Percentiles rank a stretch among this genome's conserved stretches.
Conservation (phyloP, 2,329 filamentous ascomycete species). For the Trichoderma hamatum region DNA sequence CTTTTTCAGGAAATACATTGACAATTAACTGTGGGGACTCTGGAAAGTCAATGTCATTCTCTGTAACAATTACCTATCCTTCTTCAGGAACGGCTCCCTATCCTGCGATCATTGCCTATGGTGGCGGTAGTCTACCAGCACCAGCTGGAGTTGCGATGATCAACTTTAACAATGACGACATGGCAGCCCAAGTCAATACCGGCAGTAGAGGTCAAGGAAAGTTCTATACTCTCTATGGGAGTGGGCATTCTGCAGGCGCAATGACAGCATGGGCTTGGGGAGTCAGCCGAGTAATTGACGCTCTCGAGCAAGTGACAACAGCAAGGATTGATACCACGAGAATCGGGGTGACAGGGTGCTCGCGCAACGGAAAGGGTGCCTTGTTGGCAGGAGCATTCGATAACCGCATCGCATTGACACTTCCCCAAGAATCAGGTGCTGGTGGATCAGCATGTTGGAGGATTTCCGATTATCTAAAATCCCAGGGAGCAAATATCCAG, state of each 20-base stretch:
- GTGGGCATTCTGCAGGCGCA: background rate
- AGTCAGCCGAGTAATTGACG: constrained; percentile 20
- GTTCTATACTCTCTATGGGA: constrained; percentile 11
- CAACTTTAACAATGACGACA: constrained; percentile 18
- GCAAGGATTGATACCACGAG: constrained; percentile 11
- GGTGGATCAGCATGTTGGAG: constrained; percentile 15
- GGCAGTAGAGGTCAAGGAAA: constrained; percentile 15
- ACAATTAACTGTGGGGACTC: constrained; percentile 7
- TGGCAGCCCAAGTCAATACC: constrained; percentile 14
- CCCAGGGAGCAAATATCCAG: constrained; percentile 15
- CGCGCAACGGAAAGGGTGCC: constrained; percentile 13
- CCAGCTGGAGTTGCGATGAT: constrained; percentile 14
- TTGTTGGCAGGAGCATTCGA: constrained; percentile 12
- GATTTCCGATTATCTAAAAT: constrained; percentile 9
- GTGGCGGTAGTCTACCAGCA: constrained; percentile 12
- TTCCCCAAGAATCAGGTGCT: constrained; percentile 17
- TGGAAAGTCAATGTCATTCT: constrained; percentile 13
- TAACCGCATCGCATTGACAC: constrained; percentile 5
- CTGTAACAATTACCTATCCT: constrained; percentile 13
- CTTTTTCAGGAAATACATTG: constrained; percentile 16
- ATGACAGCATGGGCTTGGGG: constrained; percentile 22
- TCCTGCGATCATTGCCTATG: constrained; percentile 12
- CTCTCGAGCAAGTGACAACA: background rate
- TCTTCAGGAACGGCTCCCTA: constrained; percentile 10
- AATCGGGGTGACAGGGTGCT: constrained; percentile 15